Base-by-base conservation (phyloP, 495 filamentous ascomycete genomes). In the Aspergillus sclerotioniger region DNA sequence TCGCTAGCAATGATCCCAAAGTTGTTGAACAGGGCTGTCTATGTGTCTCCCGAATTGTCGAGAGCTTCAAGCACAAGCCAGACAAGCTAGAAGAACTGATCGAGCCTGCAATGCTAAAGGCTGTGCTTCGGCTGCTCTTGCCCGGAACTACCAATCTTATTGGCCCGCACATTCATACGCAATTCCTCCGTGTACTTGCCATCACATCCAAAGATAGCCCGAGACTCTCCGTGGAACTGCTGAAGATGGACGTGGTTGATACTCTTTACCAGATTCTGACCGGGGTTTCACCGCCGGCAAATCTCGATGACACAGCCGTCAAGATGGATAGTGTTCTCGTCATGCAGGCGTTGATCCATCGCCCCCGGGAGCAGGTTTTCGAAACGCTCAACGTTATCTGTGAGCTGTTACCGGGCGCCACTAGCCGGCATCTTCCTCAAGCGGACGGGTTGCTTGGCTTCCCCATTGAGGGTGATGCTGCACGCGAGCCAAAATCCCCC, bases 321-420 rank as follows among this genome's bases (percentile, higher is more conserved):
- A 96, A 94, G 73, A 91, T 97, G 67, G 93, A 98, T 74, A 96
- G 90, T 67, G 93, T 98, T 28, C 85, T 99, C 49, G 92, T 98
- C 71, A 98, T 99, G 95, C 94, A 99, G 68, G 92, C 94, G 31
- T 75, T 99, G 63, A 96, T 99, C 53, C 95, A 98, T 67, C 84
- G 92, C 33, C 94, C 94, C n/a, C 85, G 91, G 45, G 94, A 99
- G 65, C 95, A 98, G 69, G 88, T 99, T 25, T 92, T 90, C 64
- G 95, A 99, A 76, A 96, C 95, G 5, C 83, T 99, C 55, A 97
- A 96, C 70, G 92, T 99, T 56, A 92, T 98, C 60, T 98, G 95
- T 75, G 95, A 98, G 76, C 81, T 99, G 15, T 81, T 99, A 25
- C 95, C 95, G 3, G 73, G 72, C 8, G 65, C 75, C 28, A 67